Evolutionary conservation across 1,139 yeast genomes (phyloP), one percentile per base, ranked within the genome.

Genomic region (Torulaspora globosa): DNA sequence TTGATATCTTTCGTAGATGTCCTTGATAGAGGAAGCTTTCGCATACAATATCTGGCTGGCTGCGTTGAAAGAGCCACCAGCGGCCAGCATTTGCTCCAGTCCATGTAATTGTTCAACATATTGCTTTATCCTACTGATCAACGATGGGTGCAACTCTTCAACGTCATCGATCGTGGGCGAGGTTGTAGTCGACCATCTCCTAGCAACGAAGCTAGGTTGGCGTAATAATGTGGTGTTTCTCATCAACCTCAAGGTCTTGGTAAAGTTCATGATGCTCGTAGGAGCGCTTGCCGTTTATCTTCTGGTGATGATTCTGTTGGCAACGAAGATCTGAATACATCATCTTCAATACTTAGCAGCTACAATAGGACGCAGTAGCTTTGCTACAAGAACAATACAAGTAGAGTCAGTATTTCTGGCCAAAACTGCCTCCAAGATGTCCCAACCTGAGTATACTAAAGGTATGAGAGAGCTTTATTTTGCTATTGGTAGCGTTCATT

Each of bases 101-200:
- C 57, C 62, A 8, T 62, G 56, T 47, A 79, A 73, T 57, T 87
- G 90, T 2, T 57, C 48, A 15, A 70, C 63, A 62, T 85, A 70
- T 5, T 65, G 54, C 37, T 75, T 74, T 0, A 94, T 94, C 58
- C 87, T 72, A 56, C 78, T 68, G 34, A 81, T 54, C n/a, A 87
- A 68, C 3, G 80, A 67, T 0, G 90, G 88, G 54, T 80, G 85
- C 11, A 83, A 51, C 28, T 63, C 66, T 42, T 69, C 66, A 21
- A 70, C 54, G 23, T 53, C 61, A 12, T 15, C 47, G 16, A 31
- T 32, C 14, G n/a, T 10, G 5, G 41, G 36, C 26, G 41, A 26
- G 10, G 31, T 30, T 15, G 39, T 26, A 10, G 40, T 18, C n/a
- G 39, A 36, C 39, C 39, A 38, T 34, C 44, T 41, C 26, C n/a